These are phyloP conservation scores for Aspergillus melleus DNA, from an alignment of 2,329 filamentous ascomycete genomes.

Conservation along the genomic window DNA sequence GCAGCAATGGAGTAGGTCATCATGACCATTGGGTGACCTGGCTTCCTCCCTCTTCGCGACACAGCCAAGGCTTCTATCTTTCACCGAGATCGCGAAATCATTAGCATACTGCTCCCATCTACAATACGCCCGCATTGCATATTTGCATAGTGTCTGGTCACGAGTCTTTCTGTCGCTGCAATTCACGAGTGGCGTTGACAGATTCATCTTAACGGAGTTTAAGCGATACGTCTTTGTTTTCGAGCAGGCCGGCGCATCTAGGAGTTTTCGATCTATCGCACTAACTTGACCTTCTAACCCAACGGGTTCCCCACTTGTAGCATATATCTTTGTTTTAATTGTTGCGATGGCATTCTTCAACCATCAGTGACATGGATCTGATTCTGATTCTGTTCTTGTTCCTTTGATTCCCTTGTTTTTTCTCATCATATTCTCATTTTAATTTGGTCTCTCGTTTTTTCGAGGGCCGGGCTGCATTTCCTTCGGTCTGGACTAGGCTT, in stretches of 20 bases:
- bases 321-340: conserved; percentile 8
- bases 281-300: background rate
- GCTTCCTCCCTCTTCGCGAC: background rate
- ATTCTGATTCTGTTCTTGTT: background rate
- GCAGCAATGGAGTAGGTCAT: background rate
- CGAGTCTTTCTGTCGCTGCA: background rate
- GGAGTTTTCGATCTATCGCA: conserved; percentile 24
- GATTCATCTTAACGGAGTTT: conserved; percentile 16
- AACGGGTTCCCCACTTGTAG: background rate
- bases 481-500: background rate
- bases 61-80: background rate
- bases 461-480: background rate
- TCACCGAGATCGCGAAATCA: background rate
- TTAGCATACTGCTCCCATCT: background rate
- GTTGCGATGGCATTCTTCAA: conserved; percentile 9
- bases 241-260: conserved; percentile 25
- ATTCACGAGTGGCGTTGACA: conserved; percentile 4
- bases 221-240: conserved; percentile 10
- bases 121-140: background rate
- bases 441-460: background rate
- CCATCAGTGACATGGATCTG: background rate
- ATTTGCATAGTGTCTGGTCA: background rate
- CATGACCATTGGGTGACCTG: background rate
- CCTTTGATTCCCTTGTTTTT: background rate
- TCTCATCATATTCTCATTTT: background rate